Conservation (phyloP, 2,329 filamentous ascomycete genomes). For the Coleophoma crateriformis region DNA sequence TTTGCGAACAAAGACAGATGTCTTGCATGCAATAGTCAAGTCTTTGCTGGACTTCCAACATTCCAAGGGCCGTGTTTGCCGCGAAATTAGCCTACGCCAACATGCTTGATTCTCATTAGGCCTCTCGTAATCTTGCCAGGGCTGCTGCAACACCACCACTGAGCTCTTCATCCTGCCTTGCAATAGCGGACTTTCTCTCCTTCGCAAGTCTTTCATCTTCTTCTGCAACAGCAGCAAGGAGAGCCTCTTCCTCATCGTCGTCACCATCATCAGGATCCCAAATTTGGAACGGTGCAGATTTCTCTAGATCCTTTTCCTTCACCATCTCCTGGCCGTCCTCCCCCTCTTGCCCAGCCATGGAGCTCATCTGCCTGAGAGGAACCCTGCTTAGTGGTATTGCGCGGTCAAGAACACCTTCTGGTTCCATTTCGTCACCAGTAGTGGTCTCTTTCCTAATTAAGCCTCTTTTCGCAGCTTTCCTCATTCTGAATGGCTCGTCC, state of each 20-base stretch:
- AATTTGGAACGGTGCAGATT: conserved; percentile 28
- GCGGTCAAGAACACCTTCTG: conserved; percentile 32
- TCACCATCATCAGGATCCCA: conserved; percentile 29
- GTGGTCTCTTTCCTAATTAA: conserved; percentile 21
- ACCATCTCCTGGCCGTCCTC: not conserved
- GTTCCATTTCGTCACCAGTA: conserved; percentile 7
- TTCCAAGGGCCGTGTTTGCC: too few species aligned
- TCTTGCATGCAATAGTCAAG: too few species aligned
- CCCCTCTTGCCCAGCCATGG: conserved; percentile 3
- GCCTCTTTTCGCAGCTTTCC: conserved; percentile 59
- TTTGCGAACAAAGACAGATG: too few species aligned
- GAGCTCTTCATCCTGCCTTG: conserved; percentile 36
- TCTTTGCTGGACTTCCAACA: too few species aligned
- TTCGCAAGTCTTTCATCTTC: conserved; percentile 29
- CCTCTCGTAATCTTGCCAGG: conserved; percentile 42
- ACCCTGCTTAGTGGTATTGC: conserved; percentile 25
- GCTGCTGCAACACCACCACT: conserved; percentile 56
- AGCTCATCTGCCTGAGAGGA: conserved; percentile 18
- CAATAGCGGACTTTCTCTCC: conserved; percentile 15
- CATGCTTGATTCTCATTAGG: not conserved
- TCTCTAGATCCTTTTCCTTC: conserved; percentile 11
- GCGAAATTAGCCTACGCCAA: too few species aligned
- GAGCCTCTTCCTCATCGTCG: conserved; percentile 41
- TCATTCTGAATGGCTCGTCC: conserved; percentile 76
- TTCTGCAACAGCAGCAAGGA: conserved; percentile 41